A percentile compares a stretch with the other conserved stretches of the same genome.
These are phyloP conservation scores for Pleurozium schreberi DNA, from an alignment of 225 moss, liverwort and hornwort species.

Conservation along the genomic window DNA sequence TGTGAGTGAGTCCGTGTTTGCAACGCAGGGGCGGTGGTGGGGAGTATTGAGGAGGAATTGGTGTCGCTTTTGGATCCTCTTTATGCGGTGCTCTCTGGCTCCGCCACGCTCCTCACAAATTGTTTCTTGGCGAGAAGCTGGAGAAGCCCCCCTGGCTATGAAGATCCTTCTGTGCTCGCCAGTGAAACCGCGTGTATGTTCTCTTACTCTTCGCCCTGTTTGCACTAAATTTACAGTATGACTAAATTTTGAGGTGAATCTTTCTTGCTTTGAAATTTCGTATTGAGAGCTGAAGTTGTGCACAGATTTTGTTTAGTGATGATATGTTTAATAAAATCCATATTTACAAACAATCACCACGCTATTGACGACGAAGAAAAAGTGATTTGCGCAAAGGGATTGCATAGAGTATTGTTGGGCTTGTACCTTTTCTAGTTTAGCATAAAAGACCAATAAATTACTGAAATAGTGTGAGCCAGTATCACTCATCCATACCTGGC, in stretches of 20 bases:
- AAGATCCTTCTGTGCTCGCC: conserved; percentile 25
- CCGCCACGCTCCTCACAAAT: neutral
- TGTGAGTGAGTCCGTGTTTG: neutral
- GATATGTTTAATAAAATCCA: neutral
- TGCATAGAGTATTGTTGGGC: neutral
- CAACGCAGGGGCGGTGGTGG: neutral
- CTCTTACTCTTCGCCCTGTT: neutral
- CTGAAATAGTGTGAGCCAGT: no score
- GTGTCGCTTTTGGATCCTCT: neutral
- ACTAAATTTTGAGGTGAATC: neutral
- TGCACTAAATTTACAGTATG: neutral
- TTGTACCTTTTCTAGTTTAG: neutral
- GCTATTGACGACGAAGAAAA: neutral
- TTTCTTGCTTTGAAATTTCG: neutral
- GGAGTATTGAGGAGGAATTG: neutral
- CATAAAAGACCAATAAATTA: neutral
- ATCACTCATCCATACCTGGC: neutral
- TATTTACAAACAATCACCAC: neutral
- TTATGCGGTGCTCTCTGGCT: neutral
- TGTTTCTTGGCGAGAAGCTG: conserved; percentile 5
- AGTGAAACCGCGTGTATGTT: conserved; percentile 27
- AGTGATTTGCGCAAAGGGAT: neutral
- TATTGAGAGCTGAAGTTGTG: neutral
- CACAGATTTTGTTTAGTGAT: neutral
- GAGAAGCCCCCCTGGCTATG: conserved; percentile 23